Evolutionary conservation across 2,329 filamentous ascomycete genomes (phyloP), one percentile per base, ranked within the genome.

Genomic region (Cadophora luteo-olivacea): DNA sequence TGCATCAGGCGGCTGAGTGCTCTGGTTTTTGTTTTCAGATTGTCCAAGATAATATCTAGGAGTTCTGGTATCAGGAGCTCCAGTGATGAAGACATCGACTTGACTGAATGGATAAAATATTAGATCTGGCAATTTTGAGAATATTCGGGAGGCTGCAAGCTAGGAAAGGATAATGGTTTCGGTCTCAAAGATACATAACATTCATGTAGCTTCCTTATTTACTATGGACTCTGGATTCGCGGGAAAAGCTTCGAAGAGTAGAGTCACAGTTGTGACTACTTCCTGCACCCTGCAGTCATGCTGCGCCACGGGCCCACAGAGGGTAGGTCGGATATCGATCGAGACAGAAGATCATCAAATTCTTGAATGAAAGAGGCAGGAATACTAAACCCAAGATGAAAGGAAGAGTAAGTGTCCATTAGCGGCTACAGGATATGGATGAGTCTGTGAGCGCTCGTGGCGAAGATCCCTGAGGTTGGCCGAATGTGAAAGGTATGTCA

Each of bases 261-360:
- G 57, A 60, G 33, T 60, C 57, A 41, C 57, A 45, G 16, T 19
- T n/a, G 52, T 33, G 6, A 55, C 29, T 33, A 16, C 52, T 55
- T 12, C 45, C n/a, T 19, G 9, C 36, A 14, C 7, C 36, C 51
- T 58, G 33, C n/a, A 24, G 33, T 36, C 33, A 58, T 24, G 22
- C 57, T 60, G 36, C n/a, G 57, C 57, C 57, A 60, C 57, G 36
- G 22, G 14, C 57, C 57, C 33, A 24, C 54, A 36, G 1, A n/a
- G 1, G 45, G 16, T 8, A 3, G 29, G 14, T 55, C 52, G n/a
- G 3, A 55, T 2, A 19, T 6, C 7, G 5, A 8, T n/a, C 22
- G 45, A 19, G 45, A 5, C n/a, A 22, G 45, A 6, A 5, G n/a
- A 49, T n/a, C n/a, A 19, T 19, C 22, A 45, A 14, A 19, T 5